Evolutionary conservation across 208 protist genomes (phyloP).

Genomic region (Strigomonas oncopelti): DNA sequence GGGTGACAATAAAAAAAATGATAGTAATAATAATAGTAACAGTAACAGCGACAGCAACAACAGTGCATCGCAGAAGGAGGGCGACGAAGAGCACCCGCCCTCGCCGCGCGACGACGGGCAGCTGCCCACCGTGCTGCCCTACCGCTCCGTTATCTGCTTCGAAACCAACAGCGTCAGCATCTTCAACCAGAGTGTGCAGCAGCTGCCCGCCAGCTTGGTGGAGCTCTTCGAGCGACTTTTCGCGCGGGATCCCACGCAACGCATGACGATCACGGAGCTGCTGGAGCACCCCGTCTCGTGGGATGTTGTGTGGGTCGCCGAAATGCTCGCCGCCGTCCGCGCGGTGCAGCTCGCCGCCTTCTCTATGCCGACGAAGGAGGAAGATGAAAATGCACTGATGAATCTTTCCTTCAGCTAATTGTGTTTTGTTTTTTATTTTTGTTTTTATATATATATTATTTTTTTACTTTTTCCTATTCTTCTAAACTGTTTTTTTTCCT

Average conservation of each 20-base stretch:
- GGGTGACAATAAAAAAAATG: neutral
- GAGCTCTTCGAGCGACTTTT: constrained; percentile 72
- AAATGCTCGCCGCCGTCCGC: constrained; percentile 49
- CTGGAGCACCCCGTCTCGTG: constrained; percentile 75
- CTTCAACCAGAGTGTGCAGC: neutral
- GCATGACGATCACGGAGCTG: constrained; percentile 68
- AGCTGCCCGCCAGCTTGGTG: constrained; percentile 58
- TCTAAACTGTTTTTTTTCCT: neutral
- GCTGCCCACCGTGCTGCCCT: neutral
- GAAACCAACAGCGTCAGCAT: constrained; percentile 5
- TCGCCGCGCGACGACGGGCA: too few species aligned
- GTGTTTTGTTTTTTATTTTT: neutral
- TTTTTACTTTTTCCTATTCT: constrained; percentile 4
- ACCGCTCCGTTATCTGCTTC: neutral
- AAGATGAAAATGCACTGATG: constrained; percentile 12
- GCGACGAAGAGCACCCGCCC: too few species aligned
- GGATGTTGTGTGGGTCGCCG: constrained; percentile 72
- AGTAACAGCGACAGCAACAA: neutral
- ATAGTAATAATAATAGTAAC: constrained; percentile 4
- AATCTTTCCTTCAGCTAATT: constrained; percentile 17
- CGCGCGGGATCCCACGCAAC: constrained; percentile 55
- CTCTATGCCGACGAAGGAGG: constrained; percentile 14
- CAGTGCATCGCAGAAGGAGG: too few species aligned
- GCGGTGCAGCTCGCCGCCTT: constrained; percentile 9
- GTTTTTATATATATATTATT: constrained; percentile 6